Percentiles rank a stretch among this genome's conserved stretches.
Evolutionary conservation across 75 land plant species (phyloP).

Genomic region (Chamaecyparis obtusa): DNA sequence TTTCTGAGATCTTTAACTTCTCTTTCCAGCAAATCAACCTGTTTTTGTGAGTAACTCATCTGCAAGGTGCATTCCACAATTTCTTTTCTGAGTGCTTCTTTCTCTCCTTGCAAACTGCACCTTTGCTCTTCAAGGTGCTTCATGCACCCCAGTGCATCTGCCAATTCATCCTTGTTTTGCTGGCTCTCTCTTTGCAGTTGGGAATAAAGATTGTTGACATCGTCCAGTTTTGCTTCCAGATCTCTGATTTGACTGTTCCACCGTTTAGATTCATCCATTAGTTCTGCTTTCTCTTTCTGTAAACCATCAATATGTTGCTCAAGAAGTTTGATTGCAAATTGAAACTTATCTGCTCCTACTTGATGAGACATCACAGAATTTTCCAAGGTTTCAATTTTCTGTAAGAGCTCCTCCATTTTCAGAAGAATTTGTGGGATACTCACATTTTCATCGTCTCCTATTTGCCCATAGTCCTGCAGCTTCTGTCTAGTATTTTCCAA

Average conservation of each 20-base stretch:
- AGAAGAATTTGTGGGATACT: constrained; percentile 31
- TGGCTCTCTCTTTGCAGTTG: constrained; percentile 29
- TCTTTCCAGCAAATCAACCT: constrained; percentile 30
- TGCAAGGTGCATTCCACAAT: constrained; percentile 26
- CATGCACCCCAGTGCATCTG: constrained; percentile 17
- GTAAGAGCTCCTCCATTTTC: constrained; percentile 38
- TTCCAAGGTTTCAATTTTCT: constrained; percentile 40
- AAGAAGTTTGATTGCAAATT: constrained; percentile 29
- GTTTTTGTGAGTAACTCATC: constrained; percentile 22
- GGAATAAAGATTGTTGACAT: constrained; percentile 33
- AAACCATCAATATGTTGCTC: constrained; percentile 40
- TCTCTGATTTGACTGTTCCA: constrained; percentile 29
- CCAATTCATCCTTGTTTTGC: constrained; percentile 32
- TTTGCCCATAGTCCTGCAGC: constrained; percentile 31
- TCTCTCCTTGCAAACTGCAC: constrained; percentile 29
- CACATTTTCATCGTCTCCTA: constrained; percentile 32
- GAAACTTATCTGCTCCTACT: constrained; percentile 28
- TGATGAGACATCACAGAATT: constrained; percentile 38
- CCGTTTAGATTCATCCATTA: constrained; percentile 31
- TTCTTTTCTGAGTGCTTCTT: constrained; percentile 19
- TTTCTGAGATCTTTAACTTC: constrained; percentile 16
- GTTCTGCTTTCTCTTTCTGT: constrained; percentile 32
- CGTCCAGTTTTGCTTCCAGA: constrained; percentile 27
- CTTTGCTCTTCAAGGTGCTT: constrained; percentile 23
- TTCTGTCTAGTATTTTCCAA: constrained; percentile 45